phyloP scores from a whole-genome alignment of 1,139 yeast genomes.

The Geotrichum candidum region DNA sequence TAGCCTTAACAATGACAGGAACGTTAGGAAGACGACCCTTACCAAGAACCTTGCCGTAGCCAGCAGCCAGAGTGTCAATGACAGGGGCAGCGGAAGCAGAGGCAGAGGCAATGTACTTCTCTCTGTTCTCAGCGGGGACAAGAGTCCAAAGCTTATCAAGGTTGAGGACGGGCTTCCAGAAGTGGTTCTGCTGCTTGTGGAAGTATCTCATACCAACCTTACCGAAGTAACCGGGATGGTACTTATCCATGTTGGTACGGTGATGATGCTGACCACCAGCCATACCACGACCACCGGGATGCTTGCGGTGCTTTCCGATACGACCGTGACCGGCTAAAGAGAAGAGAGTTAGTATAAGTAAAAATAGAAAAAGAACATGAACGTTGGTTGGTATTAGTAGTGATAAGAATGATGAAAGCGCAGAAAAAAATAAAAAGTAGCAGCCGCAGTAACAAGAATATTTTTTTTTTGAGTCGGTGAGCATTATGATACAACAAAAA shows the following conservation, averaged over 20 bases:
- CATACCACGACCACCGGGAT: slow-evolving; percentile 99
- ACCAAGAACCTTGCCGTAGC: slow-evolving; percentile 99
- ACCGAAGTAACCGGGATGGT: slow-evolving; percentile 99
- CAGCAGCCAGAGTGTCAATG: slow-evolving; percentile 98
- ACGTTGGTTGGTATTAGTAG: neutral
- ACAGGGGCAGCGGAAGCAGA: slow-evolving; percentile 94
- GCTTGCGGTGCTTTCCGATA: slow-evolving; percentile 99
- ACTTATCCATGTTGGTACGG: slow-evolving; percentile 96
- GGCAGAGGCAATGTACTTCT: slow-evolving; percentile 82
- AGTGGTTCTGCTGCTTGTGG: slow-evolving; percentile 94
- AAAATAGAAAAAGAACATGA: neutral
- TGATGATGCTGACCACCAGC: slow-evolving; percentile 99
- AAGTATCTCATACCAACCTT: slow-evolving; percentile 99
- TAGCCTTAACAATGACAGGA: slow-evolving; percentile 98
- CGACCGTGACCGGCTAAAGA: slow-evolving; percentile 98
- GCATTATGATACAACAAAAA: neutral
- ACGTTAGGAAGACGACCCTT: slow-evolving; percentile 97
- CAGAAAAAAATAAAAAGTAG: neutral
- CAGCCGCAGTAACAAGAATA: neutral
- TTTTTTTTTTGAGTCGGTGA: neutral
- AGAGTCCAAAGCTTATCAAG: slow-evolving; percentile 98
- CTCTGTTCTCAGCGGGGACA: slow-evolving; percentile 91
- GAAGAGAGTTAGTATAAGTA: slow-evolving; percentile 20
- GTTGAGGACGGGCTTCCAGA: slow-evolving; percentile 98
- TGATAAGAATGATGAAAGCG: neutral